These are phyloP conservation scores for Lyophyllum semitale DNA, from an alignment of 768 basidiomycete species.

Conservation along the genomic window DNA sequence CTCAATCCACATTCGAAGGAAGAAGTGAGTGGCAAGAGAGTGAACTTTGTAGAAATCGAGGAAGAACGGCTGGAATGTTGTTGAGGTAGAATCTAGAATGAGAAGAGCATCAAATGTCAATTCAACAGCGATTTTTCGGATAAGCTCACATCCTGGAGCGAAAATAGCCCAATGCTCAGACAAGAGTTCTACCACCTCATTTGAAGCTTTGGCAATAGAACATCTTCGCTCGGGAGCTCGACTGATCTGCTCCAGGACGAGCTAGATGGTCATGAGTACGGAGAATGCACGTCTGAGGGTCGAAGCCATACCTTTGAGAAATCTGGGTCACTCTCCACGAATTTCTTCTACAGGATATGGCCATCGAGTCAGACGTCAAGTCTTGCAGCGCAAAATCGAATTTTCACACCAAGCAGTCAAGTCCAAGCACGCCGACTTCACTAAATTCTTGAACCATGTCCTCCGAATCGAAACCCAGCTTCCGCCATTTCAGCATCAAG, in stretches of 20 bases:
- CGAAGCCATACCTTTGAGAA: slow-evolving; percentile 64
- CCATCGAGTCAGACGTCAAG: background rate
- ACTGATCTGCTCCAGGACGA: slow-evolving; percentile 79
- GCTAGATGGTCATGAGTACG: slow-evolving; percentile 38
- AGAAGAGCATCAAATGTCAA: slow-evolving; percentile 6
- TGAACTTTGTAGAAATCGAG: slow-evolving; percentile 84
- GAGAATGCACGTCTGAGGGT: background rate
- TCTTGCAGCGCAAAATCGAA: background rate
- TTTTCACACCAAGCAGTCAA: slow-evolving; percentile 75
- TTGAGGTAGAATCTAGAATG: slow-evolving; percentile 70
- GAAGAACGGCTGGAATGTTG: slow-evolving; percentile 85
- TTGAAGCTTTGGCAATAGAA: slow-evolving; percentile 81
- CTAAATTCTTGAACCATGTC: slow-evolving; percentile 75
- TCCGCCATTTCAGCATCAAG: slow-evolving; percentile 66
- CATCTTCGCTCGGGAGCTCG: slow-evolving; percentile 75
- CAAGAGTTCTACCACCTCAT: slow-evolving; percentile 82
- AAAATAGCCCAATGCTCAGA: slow-evolving; percentile 86
- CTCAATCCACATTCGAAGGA: slow-evolving; percentile 92
- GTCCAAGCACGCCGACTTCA: slow-evolving; percentile 76
- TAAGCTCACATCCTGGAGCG: slow-evolving; percentile 73
- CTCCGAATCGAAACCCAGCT: slow-evolving; percentile 78
- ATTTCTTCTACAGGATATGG: slow-evolving; percentile 50
- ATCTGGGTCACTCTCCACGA: slow-evolving; percentile 70
- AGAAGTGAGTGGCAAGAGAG: slow-evolving; percentile 79
- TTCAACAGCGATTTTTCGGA: slow-evolving; percentile 15